A percentile compares a stretch with the other conserved stretches of the same genome.
phyloP scores from a whole-genome alignment of 202 grass and related monocot genomes.

The Musa balbisiana region DNA sequence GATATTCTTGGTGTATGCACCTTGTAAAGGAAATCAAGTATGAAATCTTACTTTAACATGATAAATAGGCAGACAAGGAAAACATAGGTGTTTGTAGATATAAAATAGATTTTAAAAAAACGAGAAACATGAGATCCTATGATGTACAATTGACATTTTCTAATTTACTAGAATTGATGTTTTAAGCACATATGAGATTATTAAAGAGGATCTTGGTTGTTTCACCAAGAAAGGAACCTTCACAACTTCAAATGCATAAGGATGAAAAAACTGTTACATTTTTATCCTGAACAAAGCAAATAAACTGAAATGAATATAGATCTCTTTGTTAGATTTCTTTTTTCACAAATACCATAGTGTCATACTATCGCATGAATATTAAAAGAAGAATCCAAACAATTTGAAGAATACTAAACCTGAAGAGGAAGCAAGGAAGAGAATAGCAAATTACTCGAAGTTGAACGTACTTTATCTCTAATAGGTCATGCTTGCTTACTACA shows the following conservation, averaged over 20 bases:
- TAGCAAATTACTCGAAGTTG: too few relatives aligned
- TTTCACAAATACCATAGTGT: too few relatives aligned
- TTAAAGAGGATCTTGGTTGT: neutral
- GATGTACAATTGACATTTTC: neutral
- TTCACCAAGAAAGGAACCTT: neutral
- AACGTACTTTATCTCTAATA: too few relatives aligned
- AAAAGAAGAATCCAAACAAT: too few relatives aligned
- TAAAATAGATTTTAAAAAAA: neutral
- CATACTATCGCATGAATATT: too few relatives aligned
- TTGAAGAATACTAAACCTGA: too few relatives aligned
- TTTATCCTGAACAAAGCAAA: neutral
- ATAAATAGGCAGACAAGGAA: neutral
- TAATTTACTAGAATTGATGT: neutral
- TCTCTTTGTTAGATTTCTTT: too few relatives aligned
- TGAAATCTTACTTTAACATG: neutral
- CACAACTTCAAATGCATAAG: neutral
- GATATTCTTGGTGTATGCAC: constrained; percentile 86
- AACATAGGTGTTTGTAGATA: neutral
- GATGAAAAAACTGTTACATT: neutral
- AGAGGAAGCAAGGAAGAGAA: too few relatives aligned
- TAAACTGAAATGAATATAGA: neutral
- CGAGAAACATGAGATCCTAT: neutral
- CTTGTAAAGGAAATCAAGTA: constrained; percentile 29
- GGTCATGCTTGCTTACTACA: too few relatives aligned
- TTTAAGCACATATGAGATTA: neutral